Evolutionary conservation across 495 filamentous ascomycete genomes (phyloP).

Genomic region (Aspergillus conjunctus): DNA sequence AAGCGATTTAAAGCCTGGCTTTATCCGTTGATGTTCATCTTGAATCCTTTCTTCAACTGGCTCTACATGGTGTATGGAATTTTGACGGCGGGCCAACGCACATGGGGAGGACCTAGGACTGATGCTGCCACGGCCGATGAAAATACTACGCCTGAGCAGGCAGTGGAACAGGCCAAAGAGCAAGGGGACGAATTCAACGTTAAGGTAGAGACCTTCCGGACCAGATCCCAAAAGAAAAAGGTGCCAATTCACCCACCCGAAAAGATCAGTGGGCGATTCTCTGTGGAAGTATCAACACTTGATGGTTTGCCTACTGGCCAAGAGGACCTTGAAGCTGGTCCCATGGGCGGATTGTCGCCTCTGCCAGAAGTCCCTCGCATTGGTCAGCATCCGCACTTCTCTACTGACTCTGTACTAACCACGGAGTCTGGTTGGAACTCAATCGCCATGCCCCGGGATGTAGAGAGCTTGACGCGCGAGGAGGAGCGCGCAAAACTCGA

Average conservation of each 20-base stretch:
- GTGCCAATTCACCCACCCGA: slow-evolving; percentile 71
- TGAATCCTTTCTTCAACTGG: slow-evolving; percentile 99
- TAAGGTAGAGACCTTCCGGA: slow-evolving; percentile 85
- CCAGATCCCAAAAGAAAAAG: slow-evolving; percentile 60
- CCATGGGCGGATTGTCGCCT: slow-evolving; percentile 41
- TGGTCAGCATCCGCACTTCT: slow-evolving; percentile 61
- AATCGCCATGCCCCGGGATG: slow-evolving; percentile 70
- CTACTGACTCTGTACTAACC: slow-evolving; percentile 72
- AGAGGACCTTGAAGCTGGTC: slow-evolving; percentile 39
- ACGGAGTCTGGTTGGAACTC: slow-evolving; percentile 61
- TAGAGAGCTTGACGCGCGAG: slow-evolving; percentile 82
- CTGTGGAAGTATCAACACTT: slow-evolving; percentile 45
- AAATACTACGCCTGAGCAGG: slow-evolving; percentile 78
- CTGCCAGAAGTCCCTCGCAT: slow-evolving; percentile 52
- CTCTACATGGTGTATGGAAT: slow-evolving; percentile 88
- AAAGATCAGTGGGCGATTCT: slow-evolving; percentile 65
- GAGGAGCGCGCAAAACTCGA: slow-evolving; percentile 73
- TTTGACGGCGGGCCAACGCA: slow-evolving; percentile 92
- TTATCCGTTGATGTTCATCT: slow-evolving; percentile 92
- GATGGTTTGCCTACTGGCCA: slow-evolving; percentile 52
- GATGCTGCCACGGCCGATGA: slow-evolving; percentile 85
- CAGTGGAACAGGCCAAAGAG: slow-evolving; percentile 75
- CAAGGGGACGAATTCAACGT: slow-evolving; percentile 91
- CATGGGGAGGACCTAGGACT: slow-evolving; percentile 93
- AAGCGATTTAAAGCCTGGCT: slow-evolving; percentile 91